Percentiles rank a stretch among this genome's conserved stretches.
These are phyloP conservation scores for Diplotaxis tenuifolia DNA, from an alignment of 345 rosid genomes.

Conservation along the genomic window DNA sequence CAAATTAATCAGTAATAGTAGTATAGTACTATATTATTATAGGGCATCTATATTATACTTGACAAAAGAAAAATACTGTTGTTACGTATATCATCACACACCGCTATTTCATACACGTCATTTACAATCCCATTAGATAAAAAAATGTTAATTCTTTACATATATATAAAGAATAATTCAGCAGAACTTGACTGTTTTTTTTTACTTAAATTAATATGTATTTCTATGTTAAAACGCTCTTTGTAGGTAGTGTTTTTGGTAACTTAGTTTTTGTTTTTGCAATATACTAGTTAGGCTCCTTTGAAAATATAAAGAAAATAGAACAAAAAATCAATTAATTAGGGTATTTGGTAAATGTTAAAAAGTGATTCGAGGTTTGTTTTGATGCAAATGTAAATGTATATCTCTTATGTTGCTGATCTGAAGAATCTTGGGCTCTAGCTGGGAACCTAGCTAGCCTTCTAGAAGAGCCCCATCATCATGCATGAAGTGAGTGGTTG, in stretches of 20 bases:
- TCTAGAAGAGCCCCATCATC: slow-evolving; percentile 35
- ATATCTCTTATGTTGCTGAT: slow-evolving; percentile 9
- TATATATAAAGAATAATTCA: not conserved
- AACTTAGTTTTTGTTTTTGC: not conserved
- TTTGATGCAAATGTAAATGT: slow-evolving; percentile 3
- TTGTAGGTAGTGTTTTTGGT: not conserved
- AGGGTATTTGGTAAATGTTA: not conserved
- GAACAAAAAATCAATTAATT: not conserved
- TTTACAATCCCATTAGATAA: not conserved
- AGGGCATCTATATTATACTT: slow-evolving; percentile 4
- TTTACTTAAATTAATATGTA: no score
- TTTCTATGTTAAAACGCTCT: not conserved
- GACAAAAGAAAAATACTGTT: not conserved
- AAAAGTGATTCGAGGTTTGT: slow-evolving; percentile 5
- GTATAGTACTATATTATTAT: not conserved
- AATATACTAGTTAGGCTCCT: not conserved
- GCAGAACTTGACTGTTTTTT: not conserved
- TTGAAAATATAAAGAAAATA: not conserved
- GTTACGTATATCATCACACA: slow-evolving; percentile 7
- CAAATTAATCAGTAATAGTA: not conserved
- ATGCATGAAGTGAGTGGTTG: slow-evolving; percentile 35
- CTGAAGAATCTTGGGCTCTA: slow-evolving; percentile 3
- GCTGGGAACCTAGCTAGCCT: slow-evolving; percentile 19
- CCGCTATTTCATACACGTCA: slow-evolving; percentile 15
- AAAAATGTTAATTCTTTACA: not conserved